These are phyloP conservation scores for Harringtonia aguacate DNA, from an alignment of 2,329 filamentous ascomycete species.

Conservation along the genomic window DNA sequence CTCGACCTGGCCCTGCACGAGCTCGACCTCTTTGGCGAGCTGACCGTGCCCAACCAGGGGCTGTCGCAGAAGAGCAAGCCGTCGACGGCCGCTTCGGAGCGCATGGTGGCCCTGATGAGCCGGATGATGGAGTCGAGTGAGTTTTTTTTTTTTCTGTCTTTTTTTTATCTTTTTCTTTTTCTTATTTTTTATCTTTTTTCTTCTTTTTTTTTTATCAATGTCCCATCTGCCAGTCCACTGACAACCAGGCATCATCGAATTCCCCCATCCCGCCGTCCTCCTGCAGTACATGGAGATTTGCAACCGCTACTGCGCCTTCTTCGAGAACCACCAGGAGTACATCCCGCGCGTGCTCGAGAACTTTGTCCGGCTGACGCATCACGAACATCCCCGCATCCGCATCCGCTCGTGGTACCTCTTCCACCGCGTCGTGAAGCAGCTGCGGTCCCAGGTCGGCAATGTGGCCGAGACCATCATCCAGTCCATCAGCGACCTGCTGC, in stretches of 20 bases:
- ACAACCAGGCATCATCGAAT: conserved; percentile 76
- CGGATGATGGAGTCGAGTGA: conserved; percentile 89
- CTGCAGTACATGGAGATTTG: conserved; percentile 98
- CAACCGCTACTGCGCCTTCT: conserved; percentile 86
- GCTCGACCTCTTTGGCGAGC: conserved; percentile 90
- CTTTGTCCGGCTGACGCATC: conserved; percentile 84
- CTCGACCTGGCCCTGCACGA: conserved; percentile 88
- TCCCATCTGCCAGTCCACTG: too few relatives aligned
- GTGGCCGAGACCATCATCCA: conserved; percentile 87
- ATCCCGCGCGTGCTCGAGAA: conserved; percentile 83
- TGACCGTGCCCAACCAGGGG: conserved; percentile 80
- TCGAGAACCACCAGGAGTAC: conserved; percentile 70
- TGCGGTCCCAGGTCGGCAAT: conserved; percentile 74
- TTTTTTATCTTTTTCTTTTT: not conserved
- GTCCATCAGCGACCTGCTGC: conserved; percentile 76
- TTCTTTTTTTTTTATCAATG: conserved; percentile 9
- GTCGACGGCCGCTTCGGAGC: conserved; percentile 66
- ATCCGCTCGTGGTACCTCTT: conserved; percentile 96
- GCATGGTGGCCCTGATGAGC: conserved; percentile 83
- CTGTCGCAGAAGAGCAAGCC: conserved; percentile 79
- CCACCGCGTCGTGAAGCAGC: conserved; percentile 80
- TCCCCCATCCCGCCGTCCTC: conserved; percentile 82
- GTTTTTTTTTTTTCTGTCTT: conserved; percentile 16
- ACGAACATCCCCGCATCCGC: conserved; percentile 76
- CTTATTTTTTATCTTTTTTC: not conserved